Evolutionary conservation across 805 yeast genomes (phyloP).

Genomic region (Saccharomycopsis guyanensis): DNA sequence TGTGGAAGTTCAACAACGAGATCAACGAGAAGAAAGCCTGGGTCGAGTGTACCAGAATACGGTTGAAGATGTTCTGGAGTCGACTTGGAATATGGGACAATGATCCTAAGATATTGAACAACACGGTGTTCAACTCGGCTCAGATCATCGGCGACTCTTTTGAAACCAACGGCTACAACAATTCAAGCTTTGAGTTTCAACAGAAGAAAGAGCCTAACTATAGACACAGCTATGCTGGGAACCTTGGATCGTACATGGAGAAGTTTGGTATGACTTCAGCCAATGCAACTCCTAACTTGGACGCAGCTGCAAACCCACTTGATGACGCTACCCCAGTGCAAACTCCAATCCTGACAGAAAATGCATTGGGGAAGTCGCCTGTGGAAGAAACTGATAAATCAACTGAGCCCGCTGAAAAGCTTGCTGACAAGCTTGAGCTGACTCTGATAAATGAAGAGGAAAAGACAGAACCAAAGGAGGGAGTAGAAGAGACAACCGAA

Average conservation of each 20-base stretch:
- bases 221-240: constrained; percentile 17
- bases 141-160: constrained; percentile 5
- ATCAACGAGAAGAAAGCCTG: constrained; percentile 45
- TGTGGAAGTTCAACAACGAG: constrained; percentile 50
- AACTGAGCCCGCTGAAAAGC: neutral
- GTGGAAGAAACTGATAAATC: neutral
- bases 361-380: too few relatives aligned
- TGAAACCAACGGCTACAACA: neutral
- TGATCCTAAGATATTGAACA: constrained; percentile 28
- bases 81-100: constrained; percentile 73
- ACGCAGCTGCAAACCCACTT: neutral
- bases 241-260: neutral
- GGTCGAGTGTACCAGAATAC: constrained; percentile 52
- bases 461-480: neutral
- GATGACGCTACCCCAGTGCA: neutral
- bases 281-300: neutral
- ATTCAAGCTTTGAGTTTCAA: constrained; percentile 8
- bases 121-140: constrained; percentile 24
- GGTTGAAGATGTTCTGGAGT: constrained; percentile 77
- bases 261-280: neutral
- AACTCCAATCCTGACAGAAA: too few relatives aligned
- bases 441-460: neutral
- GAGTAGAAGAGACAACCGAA: neutral
- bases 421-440: neutral
- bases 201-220: constrained; percentile 1